Base-by-base conservation (phyloP, 164 flowering plant genomes). In the Vitis rupestris region DNA sequence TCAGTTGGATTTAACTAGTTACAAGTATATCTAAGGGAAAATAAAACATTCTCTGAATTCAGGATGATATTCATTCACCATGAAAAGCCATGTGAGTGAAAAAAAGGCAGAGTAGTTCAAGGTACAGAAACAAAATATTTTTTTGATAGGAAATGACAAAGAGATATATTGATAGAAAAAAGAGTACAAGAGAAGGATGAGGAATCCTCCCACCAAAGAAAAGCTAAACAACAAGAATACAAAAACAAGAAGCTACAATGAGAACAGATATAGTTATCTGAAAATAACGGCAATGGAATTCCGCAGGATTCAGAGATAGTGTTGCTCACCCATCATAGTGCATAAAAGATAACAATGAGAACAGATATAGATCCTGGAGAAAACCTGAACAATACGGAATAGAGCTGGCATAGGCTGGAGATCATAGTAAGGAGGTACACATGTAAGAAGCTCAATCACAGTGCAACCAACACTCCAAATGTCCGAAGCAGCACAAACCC, bases 381-480 rank as follows among this genome's bases (percentile, higher is more conserved):
- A 78, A 49, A 96, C 99, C 97, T 93, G 98, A 65, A 96, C 99
- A 80, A 96, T 96, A 58, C 97, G 92, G 68, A 87, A 96, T 60
- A 96, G 93, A 59, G 99, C 99, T 48, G 98, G 98, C 98, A 96
- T 96, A 50, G 98, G 99, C 81, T 92, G 99, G 68, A 96, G 88
- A 79, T 96, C 99, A 82, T 87, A 96, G 75, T 96, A 96, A 16
- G 99, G 99, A 65, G 99, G 99, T n/a, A 92, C 89, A 77, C 98
- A 92, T 0, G 99, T 96, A 31, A 96, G 90, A 78, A 96, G 98
- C 80, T 96, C 99, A 72, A 96, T 96, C 64, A 93, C 99, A 48
- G 99, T 96, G 79, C 99, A 96, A 29, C 99, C 99, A 72, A 96
- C 98, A 80, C 99, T 96, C 99, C 99, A 96, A 62, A 96, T 90